These are phyloP conservation scores for Crithidia thermophila DNA, from an alignment of 208 protist species.

Conservation along the genomic window DNA sequence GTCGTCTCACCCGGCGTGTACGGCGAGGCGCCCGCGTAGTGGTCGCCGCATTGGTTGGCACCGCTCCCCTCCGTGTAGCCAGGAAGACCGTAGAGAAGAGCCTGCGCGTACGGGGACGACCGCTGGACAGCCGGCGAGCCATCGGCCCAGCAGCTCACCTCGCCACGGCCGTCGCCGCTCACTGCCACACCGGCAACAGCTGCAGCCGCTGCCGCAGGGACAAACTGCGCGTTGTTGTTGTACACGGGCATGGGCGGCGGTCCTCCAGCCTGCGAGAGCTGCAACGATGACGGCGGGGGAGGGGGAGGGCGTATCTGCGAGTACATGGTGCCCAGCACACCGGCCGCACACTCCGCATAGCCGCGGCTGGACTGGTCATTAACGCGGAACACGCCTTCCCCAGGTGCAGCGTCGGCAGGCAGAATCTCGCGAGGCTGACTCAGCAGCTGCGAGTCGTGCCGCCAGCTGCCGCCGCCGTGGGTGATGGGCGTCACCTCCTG, in stretches of 20 bases:
- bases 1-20: slow-evolving; percentile 10
- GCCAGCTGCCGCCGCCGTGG: slow-evolving; percentile 9
- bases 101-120: neutral
- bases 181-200: too few relatives aligned
- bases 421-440: neutral
- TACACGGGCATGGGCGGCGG: too few relatives aligned
- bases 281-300: too few relatives aligned
- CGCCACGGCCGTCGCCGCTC: neutral
- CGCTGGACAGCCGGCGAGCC: neutral
- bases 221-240: too few relatives aligned
- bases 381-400: neutral
- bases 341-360: too few relatives aligned
- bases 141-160: neutral
- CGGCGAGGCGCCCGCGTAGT: neutral
- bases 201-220: neutral
- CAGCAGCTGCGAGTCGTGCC: slow-evolving; percentile 12
- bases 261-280: too few relatives aligned
- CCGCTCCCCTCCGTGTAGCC: neutral
- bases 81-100: neutral
- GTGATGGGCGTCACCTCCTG: slow-evolving; percentile 27
- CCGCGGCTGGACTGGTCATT: too few relatives aligned
- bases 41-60: neutral
- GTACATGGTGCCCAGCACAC: too few relatives aligned
- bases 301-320: too few relatives aligned
- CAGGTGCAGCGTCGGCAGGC: neutral